Evolutionary conservation across 768 basidiomycete genomes (phyloP).

Genomic region (Termitomyces sp.): DNA sequence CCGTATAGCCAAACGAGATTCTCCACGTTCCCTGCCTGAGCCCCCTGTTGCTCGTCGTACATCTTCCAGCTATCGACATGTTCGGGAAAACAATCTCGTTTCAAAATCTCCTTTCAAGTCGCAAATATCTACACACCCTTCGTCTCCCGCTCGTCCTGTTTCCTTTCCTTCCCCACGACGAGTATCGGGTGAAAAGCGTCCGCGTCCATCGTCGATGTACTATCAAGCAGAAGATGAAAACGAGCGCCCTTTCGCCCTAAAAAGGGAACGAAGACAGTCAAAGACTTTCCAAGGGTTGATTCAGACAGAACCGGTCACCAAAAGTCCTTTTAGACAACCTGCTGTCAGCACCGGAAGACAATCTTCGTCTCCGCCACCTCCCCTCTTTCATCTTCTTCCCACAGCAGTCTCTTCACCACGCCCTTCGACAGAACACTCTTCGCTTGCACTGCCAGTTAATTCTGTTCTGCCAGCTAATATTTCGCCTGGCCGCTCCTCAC

Average conservation of each 20-base stretch:
- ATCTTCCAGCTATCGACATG: conserved; percentile 76
- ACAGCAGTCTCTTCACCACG: conserved; percentile 3
- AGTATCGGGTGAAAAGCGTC: conserved; percentile 75
- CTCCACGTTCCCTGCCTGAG: conserved; percentile 32
- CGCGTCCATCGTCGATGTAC: conserved; percentile 65
- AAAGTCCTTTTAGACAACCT: conserved; percentile 66
- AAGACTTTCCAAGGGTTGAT: conserved; percentile 68
- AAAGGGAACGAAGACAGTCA: conserved; percentile 70
- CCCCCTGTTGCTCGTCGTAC: conserved; percentile 61
- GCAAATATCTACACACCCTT: conserved; percentile 46
- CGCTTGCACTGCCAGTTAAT: conserved; percentile 20
- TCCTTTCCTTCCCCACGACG: conserved; percentile 35
- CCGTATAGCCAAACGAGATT: conserved; percentile 68
- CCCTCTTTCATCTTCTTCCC: conserved; percentile 3
- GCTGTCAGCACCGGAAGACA: conserved; percentile 20
- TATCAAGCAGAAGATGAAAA: conserved; percentile 65
- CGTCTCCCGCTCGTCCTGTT: conserved; percentile 28
- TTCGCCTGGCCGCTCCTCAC: conserved; percentile 59
- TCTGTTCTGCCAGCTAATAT: conserved; percentile 23
- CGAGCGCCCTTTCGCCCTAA: conserved; percentile 63
- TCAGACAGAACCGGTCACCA: conserved; percentile 72
- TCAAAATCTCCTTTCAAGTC: conserved; percentile 84
- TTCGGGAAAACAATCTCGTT: conserved; percentile 72
- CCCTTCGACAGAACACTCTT: conserved; percentile 3
- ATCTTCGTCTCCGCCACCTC: not conserved